Conservation (phyloP, 2,329 filamentous ascomycete species). For the Calonectria henricotiae region DNA sequence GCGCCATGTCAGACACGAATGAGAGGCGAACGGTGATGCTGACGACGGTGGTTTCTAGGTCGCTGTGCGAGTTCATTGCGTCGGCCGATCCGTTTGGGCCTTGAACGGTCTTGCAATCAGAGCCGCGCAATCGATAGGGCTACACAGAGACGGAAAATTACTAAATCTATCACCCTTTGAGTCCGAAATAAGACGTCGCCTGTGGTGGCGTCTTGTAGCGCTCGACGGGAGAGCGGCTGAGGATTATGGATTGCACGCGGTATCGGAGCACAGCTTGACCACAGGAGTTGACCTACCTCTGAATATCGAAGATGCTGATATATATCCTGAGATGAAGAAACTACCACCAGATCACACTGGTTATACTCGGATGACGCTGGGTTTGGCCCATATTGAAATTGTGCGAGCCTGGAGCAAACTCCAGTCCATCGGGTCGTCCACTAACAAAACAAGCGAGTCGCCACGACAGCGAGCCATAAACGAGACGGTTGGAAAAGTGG, state of each 20-base stretch:
- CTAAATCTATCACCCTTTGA: constrained; percentile 69
- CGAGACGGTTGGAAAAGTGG: constrained; percentile 58
- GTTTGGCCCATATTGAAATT: constrained; percentile 69
- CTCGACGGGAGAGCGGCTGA: constrained; percentile 69
- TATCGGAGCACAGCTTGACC: constrained; percentile 15
- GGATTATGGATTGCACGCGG: constrained; percentile 66
- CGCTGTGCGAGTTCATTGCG: constrained; percentile 55
- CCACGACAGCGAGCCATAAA: constrained; percentile 61
- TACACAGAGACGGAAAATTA: constrained; percentile 68
- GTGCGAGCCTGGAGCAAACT: constrained; percentile 52
- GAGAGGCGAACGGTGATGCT: neutral
- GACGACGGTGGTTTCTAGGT: constrained; percentile 44
- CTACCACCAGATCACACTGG: constrained; percentile 65
- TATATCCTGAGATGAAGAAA: constrained; percentile 63
- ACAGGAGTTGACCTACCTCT: constrained; percentile 68
- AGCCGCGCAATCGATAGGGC: constrained; percentile 67
- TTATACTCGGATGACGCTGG: constrained; percentile 74
- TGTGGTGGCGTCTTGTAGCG: constrained; percentile 71
- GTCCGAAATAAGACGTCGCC: constrained; percentile 69
- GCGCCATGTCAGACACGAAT: neutral
- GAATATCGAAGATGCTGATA: constrained; percentile 71
- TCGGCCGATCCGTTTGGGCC: constrained; percentile 58
- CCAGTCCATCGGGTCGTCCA: constrained; percentile 42
- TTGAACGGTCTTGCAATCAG: constrained; percentile 64
- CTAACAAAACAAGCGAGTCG: constrained; percentile 46